Conservation (phyloP, 441 rosid species). For the Croton laevigatus region DNA sequence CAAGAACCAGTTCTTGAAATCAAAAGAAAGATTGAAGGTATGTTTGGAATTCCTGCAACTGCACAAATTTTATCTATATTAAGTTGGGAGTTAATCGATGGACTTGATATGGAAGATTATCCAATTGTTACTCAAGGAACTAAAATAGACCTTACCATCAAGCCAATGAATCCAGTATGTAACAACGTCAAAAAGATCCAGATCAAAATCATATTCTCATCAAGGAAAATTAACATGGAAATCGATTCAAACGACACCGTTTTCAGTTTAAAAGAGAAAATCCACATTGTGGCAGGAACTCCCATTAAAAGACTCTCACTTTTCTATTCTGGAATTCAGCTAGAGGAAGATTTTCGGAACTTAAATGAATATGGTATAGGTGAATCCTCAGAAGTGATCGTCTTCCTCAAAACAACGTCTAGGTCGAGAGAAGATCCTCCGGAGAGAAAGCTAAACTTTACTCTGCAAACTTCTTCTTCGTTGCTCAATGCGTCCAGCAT, state of each 20-base stretch:
- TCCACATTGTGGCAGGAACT: constrained; percentile 56
- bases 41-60: constrained; percentile 43
- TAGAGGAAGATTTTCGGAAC: constrained; percentile 64
- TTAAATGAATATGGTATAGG: constrained; percentile 58
- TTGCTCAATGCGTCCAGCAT: constrained; percentile 60
- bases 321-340: constrained; percentile 50
- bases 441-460: constrained; percentile 35
- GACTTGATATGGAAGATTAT: constrained; percentile 81
- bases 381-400: constrained; percentile 58
- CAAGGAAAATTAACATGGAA: constrained; percentile 43
- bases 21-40: constrained; percentile 37
- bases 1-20: constrained; percentile 36
- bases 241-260: constrained; percentile 72
- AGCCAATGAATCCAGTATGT: constrained; percentile 21
- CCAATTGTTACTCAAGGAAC: constrained; percentile 67
- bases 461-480: constrained; percentile 65
- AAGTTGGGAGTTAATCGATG: constrained; percentile 80
- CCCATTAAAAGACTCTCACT: constrained; percentile 61
- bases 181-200: constrained; percentile 24
- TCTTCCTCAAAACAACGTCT: constrained; percentile 42
- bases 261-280: constrained; percentile 74
- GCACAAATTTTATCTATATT: constrained; percentile 54
- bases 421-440: constrained; percentile 41
- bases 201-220: constrained; percentile 52
- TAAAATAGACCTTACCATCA: constrained; percentile 57